Percentiles rank a stretch among this genome's conserved stretches.
Evolutionary conservation across 2,329 filamentous ascomycete species (phyloP).

Genomic region (Fusarium graminum): DNA sequence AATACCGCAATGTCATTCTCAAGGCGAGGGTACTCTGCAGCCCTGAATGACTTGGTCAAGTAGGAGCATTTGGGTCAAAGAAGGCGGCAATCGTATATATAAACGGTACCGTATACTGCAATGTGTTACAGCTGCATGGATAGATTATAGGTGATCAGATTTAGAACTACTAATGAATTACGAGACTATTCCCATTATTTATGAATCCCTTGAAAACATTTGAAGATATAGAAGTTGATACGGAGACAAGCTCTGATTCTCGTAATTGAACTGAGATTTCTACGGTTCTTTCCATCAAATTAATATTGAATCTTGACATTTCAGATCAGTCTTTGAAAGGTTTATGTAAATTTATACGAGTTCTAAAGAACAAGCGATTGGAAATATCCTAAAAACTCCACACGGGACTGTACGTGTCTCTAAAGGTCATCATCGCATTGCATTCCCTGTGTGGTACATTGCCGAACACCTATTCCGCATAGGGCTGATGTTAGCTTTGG

Average conservation of each 20-base stretch:
- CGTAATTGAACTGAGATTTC: too few relatives aligned
- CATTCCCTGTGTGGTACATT: conserved; percentile 26
- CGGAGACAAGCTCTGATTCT: too few relatives aligned
- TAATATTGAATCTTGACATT: too few relatives aligned
- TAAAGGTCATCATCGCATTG: conserved; percentile 16
- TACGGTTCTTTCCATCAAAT: too few relatives aligned
- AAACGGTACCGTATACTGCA: not conserved
- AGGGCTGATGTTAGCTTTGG: conserved; percentile 26
- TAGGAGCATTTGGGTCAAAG: not conserved
- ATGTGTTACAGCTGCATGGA: not conserved
- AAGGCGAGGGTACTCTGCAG: conserved; percentile 75
- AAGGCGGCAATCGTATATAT: not conserved
- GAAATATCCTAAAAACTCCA: too few relatives aligned
- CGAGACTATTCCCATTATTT: conserved; percentile 1
- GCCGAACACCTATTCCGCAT: not conserved
- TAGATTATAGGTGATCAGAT: not conserved
- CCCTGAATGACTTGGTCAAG: conserved; percentile 52
- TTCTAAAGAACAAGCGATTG: too few relatives aligned
- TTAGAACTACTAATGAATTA: conserved; percentile 25
- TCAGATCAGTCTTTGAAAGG: too few relatives aligned
- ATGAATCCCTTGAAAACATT: not conserved
- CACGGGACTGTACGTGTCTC: too few relatives aligned
- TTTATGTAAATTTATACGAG: too few relatives aligned
- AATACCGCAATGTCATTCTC: conserved; percentile 72
- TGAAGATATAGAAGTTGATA: too few relatives aligned